Evolutionary conservation across 1,284 basidiomycete genomes (phyloP).

Genomic region (Marasmius oreades): DNA sequence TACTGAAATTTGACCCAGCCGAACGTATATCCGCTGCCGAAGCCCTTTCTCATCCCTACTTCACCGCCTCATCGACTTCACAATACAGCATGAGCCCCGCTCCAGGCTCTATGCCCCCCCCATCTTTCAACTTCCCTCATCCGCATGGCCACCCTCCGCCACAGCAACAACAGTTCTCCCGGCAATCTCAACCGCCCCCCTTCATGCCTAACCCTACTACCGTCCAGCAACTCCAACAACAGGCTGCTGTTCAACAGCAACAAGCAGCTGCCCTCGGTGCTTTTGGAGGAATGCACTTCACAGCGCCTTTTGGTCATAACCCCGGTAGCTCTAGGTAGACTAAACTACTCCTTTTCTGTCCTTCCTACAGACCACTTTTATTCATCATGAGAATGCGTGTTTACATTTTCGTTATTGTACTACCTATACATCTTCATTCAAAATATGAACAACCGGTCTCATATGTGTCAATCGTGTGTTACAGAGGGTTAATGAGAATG

Average conservation of each 20-base stretch:
- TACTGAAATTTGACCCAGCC: constrained; percentile 95
- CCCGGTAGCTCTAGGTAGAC: not conserved
- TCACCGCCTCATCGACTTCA: constrained; percentile 55
- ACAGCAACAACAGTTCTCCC: constrained; percentile 43
- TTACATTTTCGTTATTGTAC: not conserved
- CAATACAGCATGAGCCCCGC: constrained; percentile 44
- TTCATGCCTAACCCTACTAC: constrained; percentile 34
- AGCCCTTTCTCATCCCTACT: constrained; percentile 92
- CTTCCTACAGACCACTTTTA: not conserved
- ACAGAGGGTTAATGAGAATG: too few relatives aligned
- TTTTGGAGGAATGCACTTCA: constrained; percentile 11
- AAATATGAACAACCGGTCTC: not conserved
- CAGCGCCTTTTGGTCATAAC: constrained; percentile 10
- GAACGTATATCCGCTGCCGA: constrained; percentile 92
- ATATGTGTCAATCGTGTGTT: too few relatives aligned
- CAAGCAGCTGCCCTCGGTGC: constrained; percentile 13
- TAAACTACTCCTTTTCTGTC: not conserved
- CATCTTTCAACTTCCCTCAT: constrained; percentile 67
- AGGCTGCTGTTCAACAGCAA: constrained; percentile 11
- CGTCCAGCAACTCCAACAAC: constrained; percentile 35
- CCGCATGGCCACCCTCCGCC: constrained; percentile 49
- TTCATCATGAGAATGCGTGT: not conserved
- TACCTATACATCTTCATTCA: not conserved
- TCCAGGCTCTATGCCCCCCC: constrained; percentile 61
- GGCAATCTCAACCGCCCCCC: constrained; percentile 36